These are phyloP conservation scores for Hortaea werneckii DNA, from an alignment of 2,329 filamentous ascomycete species.

Conservation along the genomic window DNA sequence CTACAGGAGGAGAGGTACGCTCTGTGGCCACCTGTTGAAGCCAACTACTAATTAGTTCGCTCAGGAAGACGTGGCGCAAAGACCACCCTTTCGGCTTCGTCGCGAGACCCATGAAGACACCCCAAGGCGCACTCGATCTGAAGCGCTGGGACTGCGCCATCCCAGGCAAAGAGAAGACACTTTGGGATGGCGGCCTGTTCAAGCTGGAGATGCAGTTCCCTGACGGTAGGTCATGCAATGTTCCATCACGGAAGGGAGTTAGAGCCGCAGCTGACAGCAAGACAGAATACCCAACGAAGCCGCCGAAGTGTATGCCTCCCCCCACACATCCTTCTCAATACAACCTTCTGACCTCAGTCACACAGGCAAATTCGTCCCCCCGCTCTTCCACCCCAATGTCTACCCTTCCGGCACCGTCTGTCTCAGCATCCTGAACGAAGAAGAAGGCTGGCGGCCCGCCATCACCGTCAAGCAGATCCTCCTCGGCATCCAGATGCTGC, in stretches of 20 bases:
- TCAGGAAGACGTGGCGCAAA: slow-evolving; percentile 88
- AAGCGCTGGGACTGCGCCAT: slow-evolving; percentile 97
- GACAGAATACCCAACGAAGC: slow-evolving; percentile 93
- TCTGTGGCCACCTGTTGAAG: slow-evolving; percentile 5
- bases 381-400: slow-evolving; percentile 96
- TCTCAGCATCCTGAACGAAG: slow-evolving; percentile 92
- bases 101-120: slow-evolving; percentile 72
- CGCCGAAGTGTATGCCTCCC: slow-evolving; percentile 78
- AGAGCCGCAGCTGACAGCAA: slow-evolving; percentile 3
- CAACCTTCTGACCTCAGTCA: slow-evolving; percentile 2
- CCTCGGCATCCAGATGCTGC: slow-evolving; percentile 86
- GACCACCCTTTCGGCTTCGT: slow-evolving; percentile 98
- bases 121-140: slow-evolving; percentile 74
- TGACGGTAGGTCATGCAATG: slow-evolving; percentile 57
- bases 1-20: slow-evolving; percentile 77
- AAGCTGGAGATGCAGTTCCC: slow-evolving; percentile 90
- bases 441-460: slow-evolving; percentile 96
- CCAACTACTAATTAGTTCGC: slow-evolving; percentile 6
- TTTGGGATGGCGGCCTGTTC: slow-evolving; percentile 96
- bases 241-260: neutral
- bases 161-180: slow-evolving; percentile 89
- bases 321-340: neutral
- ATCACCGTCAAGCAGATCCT: slow-evolving; percentile 98
- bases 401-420: slow-evolving; percentile 98
- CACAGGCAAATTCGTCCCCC: slow-evolving; percentile 87